Conservation (phyloP, 306 rosid species). For the Albizia julibrissin region DNA sequence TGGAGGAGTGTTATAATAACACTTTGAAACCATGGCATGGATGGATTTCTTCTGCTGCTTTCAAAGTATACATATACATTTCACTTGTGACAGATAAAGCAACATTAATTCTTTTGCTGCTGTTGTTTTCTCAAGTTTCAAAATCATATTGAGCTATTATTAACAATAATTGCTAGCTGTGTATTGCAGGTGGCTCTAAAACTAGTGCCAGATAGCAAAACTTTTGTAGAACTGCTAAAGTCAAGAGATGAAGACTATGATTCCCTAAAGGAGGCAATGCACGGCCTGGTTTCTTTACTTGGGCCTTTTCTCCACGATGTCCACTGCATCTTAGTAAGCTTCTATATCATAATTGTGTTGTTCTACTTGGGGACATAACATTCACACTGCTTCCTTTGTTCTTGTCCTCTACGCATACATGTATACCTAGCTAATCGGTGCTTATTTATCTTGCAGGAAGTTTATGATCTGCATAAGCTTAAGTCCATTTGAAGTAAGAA, state of each 20-base stretch:
- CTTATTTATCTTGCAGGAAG: slow-evolving; percentile 47
- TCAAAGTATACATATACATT: slow-evolving; percentile 52
- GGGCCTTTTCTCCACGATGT: slow-evolving; percentile 69
- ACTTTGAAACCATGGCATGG: slow-evolving; percentile 89
- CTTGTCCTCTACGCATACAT: not conserved
- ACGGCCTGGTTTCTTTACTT: slow-evolving; percentile 56
- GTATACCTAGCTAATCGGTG: not conserved
- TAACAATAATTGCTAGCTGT: not conserved
- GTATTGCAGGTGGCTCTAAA: slow-evolving; percentile 74
- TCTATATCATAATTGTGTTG: not conserved
- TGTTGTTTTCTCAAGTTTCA: not conserved
- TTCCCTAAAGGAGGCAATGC: slow-evolving; percentile 61
- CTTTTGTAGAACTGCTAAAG: slow-evolving; percentile 59
- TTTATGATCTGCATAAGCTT: slow-evolving; percentile 60
- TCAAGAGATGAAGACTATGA: slow-evolving; percentile 59
- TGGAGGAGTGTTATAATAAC: slow-evolving; percentile 69
- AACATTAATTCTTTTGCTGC: not conserved
- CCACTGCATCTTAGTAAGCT: slow-evolving; percentile 67
- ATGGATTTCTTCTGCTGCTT: slow-evolving; percentile 97
- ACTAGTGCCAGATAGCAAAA: slow-evolving; percentile 68
- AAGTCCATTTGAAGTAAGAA: slow-evolving; percentile 52
- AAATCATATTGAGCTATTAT: not conserved
- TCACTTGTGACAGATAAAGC: not conserved
- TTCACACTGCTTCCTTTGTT: slow-evolving; percentile 24
- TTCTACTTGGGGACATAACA: not conserved